Conservation (phyloP, 495 filamentous ascomycete genomes). For the Talaromyces proteolyticus region DNA sequence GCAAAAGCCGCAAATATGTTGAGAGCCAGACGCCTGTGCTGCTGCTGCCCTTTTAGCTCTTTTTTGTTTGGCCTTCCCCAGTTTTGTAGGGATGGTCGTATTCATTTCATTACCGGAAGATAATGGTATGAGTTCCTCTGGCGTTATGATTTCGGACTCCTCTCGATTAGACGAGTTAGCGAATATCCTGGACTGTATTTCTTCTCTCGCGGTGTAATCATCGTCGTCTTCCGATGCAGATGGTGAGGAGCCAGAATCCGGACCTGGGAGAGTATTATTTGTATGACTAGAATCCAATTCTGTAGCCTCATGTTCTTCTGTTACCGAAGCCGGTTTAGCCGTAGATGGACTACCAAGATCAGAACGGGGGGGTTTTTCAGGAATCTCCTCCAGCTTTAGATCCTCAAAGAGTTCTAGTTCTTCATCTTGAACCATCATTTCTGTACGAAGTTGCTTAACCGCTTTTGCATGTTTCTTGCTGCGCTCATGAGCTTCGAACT, state of each 20-base stretch:
- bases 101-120: neutral
- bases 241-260: neutral
- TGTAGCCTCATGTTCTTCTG: no score
- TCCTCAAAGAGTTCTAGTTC: constrained; percentile 18
- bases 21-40: constrained; percentile 37
- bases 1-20: constrained; percentile 53
- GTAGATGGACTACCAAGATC: neutral
- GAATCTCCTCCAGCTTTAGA: neutral
- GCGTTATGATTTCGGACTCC: neutral
- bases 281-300: no score
- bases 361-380: no score
- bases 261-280: no score
- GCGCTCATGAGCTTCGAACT: constrained; percentile 88
- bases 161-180: neutral
- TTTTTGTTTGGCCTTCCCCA: constrained; percentile 87
- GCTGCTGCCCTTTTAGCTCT: constrained; percentile 75
- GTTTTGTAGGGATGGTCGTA: constrained; percentile 28
- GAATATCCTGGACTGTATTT: neutral
- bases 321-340: neutral
- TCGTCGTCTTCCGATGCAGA: constrained; percentile 19
- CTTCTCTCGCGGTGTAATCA: constrained; percentile 33
- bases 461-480: constrained; percentile 94
- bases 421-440: constrained; percentile 77
- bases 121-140: neutral
- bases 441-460: constrained; percentile 66